Evolutionary conservation across 2,329 filamentous ascomycete species (phyloP), one percentile per base, ranked within the genome.

Genomic region (Pseudocercospora cruenta): DNA sequence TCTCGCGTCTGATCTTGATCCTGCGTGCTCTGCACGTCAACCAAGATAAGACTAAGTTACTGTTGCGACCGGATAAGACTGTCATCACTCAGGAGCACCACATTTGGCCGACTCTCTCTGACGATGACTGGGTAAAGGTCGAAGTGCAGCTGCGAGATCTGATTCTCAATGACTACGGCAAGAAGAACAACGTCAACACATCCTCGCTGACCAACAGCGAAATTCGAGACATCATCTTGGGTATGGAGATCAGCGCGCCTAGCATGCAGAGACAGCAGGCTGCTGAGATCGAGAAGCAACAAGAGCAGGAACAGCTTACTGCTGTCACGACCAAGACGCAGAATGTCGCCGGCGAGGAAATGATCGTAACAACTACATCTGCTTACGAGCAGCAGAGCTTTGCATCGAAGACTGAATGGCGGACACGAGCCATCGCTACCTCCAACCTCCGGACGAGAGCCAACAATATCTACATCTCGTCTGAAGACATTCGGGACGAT

Each of bases 171-270:
- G 95, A 99, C 78, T 99, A 99, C 78, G 95, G 95, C 77, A 99
- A 98, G 87, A 99, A 99, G 87, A 99, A 99, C 84, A 99, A 98
- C 73, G 95, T 99, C 83, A 99, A 99, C 74, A 94, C 95, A 12
- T 96, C 96, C 16, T 97, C 93, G 78, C 85, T 99, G 80, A 99
- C 95, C 0, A 97, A 89, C 77, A 97, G 92, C 74, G 95, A 99
- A 87, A 95, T 99, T 59, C 90, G 95, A 74, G 95, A 99, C 77
- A 98, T 99, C 75, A 99, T 99, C 74, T 82, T 99, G 69, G 95
- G 95, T 86, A 99, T 99, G 96, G 96, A 99, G 79, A 99, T 99
- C 66, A 97, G 93, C 66, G 96, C 95, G 28, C 95, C 95, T 24
- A 98, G 94, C 1, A 91, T 99, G 89, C 95, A 99, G 82, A 90